Percentiles rank a stretch among this genome's conserved stretches.
These are phyloP conservation scores for Fagopyrum homotropicum DNA, from an alignment of 148 eudicot species.

Conservation along the genomic window DNA sequence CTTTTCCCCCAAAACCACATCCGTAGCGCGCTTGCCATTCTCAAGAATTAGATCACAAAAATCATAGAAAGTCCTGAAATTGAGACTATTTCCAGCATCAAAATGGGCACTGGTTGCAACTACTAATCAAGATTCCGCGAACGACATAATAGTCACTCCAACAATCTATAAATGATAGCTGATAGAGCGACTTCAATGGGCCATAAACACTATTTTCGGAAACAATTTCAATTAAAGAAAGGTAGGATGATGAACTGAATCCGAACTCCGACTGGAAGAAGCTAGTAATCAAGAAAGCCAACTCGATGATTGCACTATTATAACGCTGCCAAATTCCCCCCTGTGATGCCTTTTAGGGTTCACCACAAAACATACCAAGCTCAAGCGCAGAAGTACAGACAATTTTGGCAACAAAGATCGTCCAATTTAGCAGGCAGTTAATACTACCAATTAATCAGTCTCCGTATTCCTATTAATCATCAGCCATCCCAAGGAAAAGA, in stretches of 20 bases:
- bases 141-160: no score
- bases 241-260: neutral
- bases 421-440: neutral
- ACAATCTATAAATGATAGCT: no score
- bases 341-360: neutral
- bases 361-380: neutral
- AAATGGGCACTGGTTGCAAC: no score
- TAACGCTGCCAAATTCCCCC: no score
- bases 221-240: neutral
- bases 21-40: neutral
- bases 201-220: neutral
- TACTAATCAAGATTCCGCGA: no score
- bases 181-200: no score
- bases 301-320: no score
- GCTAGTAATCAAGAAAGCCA: no score
- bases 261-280: neutral
- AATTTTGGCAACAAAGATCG: neutral
- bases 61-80: neutral
- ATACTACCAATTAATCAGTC: neutral
- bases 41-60: no score
- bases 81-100: neutral
- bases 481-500: neutral
- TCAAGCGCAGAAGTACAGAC: neutral
- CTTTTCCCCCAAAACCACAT: constrained; percentile 33
- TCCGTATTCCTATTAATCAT: neutral